Evolutionary conservation across 495 filamentous ascomycete genomes (phyloP).

Genomic region (Trichoderma orchidacearum): DNA sequence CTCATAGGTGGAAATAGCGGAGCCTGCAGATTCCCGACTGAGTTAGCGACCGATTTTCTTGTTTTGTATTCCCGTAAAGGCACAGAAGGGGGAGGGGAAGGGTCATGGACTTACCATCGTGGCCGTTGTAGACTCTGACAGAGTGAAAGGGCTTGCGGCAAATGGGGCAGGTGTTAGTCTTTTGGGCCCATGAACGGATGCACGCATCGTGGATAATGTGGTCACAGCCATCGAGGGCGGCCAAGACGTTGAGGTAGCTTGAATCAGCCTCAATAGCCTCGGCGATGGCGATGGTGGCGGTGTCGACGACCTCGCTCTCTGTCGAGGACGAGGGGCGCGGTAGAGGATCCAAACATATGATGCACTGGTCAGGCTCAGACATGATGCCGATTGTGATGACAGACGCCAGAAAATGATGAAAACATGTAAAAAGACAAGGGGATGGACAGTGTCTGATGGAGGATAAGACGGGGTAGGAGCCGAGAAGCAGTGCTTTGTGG

Average conservation of each 20-base stretch:
- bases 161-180: conserved; percentile 95
- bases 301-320: conserved; percentile 13
- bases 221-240: conserved; percentile 52
- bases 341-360: conserved; percentile 90
- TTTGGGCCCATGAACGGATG: conserved; percentile 81
- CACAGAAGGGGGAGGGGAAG: background rate
- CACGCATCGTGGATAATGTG: conserved; percentile 89
- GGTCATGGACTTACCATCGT: conserved; percentile 52
- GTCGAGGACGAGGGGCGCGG: conserved; percentile 3
- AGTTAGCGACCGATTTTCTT: background rate
- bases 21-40: conserved; percentile 33
- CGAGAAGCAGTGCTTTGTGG: background rate
- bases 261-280: conserved; percentile 9
- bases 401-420: conserved; percentile 9
- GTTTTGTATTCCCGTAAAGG: background rate
- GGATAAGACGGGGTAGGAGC: background rate
- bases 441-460: background rate
- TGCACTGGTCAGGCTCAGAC: conserved; percentile 70
- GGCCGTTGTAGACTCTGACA: conserved; percentile 64
- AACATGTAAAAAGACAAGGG: conserved; percentile 21
- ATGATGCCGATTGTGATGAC: conserved; percentile 7
- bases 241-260: conserved; percentile 23
- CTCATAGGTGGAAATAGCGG: conserved; percentile 60
- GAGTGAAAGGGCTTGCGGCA: conserved; percentile 83
- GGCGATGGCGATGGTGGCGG: conserved; percentile 34